Base-by-base conservation (phyloP, 2,329 filamentous ascomycete genomes). In the Ophiostoma perfectum region DNA sequence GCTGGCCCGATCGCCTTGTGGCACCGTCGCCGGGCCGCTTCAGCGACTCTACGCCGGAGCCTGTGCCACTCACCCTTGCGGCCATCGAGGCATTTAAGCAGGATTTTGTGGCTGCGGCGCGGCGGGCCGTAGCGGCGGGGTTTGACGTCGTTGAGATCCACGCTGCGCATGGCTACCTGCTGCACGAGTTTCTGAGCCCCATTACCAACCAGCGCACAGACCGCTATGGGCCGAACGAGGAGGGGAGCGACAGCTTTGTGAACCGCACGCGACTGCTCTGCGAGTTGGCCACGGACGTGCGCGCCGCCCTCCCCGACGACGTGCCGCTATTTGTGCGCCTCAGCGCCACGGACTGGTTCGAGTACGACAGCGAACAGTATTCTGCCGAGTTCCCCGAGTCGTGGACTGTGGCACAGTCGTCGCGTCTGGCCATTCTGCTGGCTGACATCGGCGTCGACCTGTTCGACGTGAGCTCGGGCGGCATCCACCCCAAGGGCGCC, bases 381-480 rank as follows among this genome's bases (percentile, higher is more conserved):
- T 27, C 27, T 27, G 27, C 27, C 27, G 27, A 27, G 27, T 27
- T 27, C 27, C 27, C 27, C 27, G 27, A 27, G 27, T 27, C 80
- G 36, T 96, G 92, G 92, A 88, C 86, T 5, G 73, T 89, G 16
- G 84, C 88, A 60, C 84, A 93, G 72, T 90, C 78, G 69, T 85
- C 90, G 70, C 80, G 79, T 66, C 84, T 95, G 3, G 90, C 91
- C 12, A 83, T 85, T 75, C 80, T 89, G 8, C 83, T 97, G 0
- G 90, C 91, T 0, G 85, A 84, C 0, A 81, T 83, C 14, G 93
- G 93, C 44, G 84, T 97, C 62, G 93, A 97, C 76, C 80, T 96
- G 16, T 82, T 97, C 42, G 93, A 97, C 76, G 86, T 96, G 68
- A 92, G 88, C 73, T 88, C 88, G 0, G 92, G 88, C 47, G 93